Base-by-base conservation (phyloP, 2,329 filamentous ascomycete species). In the Lasiodiplodia sp. region DNA sequence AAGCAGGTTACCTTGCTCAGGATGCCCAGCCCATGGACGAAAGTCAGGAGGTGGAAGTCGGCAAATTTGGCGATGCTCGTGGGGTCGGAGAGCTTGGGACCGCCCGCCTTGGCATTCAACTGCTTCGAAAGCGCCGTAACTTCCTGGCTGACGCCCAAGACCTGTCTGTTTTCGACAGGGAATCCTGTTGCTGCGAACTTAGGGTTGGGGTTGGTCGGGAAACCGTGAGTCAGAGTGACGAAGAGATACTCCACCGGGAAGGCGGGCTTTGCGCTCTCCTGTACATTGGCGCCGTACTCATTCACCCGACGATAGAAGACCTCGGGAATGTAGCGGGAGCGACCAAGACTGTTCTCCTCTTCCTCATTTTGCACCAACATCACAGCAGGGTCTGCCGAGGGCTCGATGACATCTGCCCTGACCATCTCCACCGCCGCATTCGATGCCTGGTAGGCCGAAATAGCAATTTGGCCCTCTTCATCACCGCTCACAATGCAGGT, bases 361-460 rank as follows among this genome's bases (percentile, higher is more conserved):
- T 95, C 92, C 77, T 98, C 95, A 28, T 92, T 91, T 70, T 94
- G 93, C 4, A 99, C 96, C 56, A 99, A 88, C 95, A 99, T 97
- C 65, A 95, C 90, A 7, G 88, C 90, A 2, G 96, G 96, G 72
- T 98, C 95, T 37, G 94, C 94, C 10, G 94, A 98, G 8, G 96
- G 93, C 79, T 99, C 96, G 70, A 99, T 88, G 72, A 99, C 94
- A 74, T 98, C 93, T 49, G 96, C 94, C 71, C 92, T 88, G 31
- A 97, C 93, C 96, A 99, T 99, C 79, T 99, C 96, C 4, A 97
- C 94, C 0, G 94, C 94, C 18, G 96, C 92, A 73, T 97, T 97
- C 0, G 95, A 97, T 71, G 93, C 94, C 80, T 99, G 96, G 76
- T 98, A 99, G 0, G 94, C 90, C 4, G 93, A 92, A 70, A 99